These are phyloP conservation scores for Tricharina praecox DNA, from an alignment of 495 filamentous ascomycete genomes.

Conservation along the genomic window DNA sequence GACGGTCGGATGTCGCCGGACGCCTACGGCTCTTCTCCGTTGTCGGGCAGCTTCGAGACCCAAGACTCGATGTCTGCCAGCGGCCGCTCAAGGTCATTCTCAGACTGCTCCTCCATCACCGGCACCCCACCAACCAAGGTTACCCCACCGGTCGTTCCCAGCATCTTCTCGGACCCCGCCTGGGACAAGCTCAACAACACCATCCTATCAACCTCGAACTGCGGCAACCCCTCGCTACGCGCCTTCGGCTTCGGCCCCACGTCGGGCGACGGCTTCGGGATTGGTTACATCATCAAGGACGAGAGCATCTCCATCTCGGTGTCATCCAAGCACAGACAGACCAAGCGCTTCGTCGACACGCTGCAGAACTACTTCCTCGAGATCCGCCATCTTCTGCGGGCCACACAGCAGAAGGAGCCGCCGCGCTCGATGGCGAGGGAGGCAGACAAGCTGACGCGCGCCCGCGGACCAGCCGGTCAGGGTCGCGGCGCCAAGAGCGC, in stretches of 20 bases:
- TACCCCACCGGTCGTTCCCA: constrained; percentile 39
- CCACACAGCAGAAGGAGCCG: constrained; percentile 37
- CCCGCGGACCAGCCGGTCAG: constrained; percentile 46
- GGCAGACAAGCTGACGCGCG: constrained; percentile 31
- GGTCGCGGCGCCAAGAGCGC: constrained; percentile 34
- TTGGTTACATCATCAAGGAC: constrained; percentile 98
- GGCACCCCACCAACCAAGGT: constrained; percentile 9
- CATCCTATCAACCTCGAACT: constrained; percentile 92
- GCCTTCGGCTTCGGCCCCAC: constrained; percentile 96
- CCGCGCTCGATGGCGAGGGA: constrained; percentile 2
- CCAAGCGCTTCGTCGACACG: constrained; percentile 71
- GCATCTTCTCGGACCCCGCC: constrained; percentile 70
- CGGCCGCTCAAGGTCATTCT: constrained; percentile 27
- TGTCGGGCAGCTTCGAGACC: constrained; percentile 10
- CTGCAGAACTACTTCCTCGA: constrained; percentile 81
- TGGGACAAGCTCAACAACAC: constrained; percentile 95
- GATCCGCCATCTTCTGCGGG: constrained; percentile 63
- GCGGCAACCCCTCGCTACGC: constrained; percentile 88
- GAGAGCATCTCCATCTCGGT: constrained; percentile 84
- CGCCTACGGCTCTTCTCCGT: constrained; percentile 17
- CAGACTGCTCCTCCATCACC: constrained; percentile 21
- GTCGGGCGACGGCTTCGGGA: constrained; percentile 86
- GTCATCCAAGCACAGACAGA: constrained; percentile 81
- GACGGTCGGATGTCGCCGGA: constrained; percentile 42
- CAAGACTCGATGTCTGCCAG: constrained; percentile 22